Conservation (phyloP, 306 rosid species). For the Prunus mume region DNA sequence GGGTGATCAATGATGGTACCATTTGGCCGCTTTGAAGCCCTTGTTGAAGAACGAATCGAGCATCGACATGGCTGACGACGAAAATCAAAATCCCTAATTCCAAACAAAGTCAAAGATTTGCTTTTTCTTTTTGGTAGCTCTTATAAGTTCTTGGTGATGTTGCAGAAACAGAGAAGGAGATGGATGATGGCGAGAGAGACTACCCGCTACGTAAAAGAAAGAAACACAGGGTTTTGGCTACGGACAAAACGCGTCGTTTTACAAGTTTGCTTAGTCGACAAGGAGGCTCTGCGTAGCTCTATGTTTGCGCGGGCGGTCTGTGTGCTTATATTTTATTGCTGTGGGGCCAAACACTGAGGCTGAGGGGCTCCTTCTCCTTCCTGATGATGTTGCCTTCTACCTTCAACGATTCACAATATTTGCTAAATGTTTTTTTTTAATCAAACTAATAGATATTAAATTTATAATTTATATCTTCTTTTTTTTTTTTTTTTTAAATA, state of each 20-base stretch:
- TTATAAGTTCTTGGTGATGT: not conserved
- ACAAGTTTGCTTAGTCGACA: slow-evolving; percentile 14
- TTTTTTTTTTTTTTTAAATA: too few species aligned
- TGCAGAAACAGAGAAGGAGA: not conserved
- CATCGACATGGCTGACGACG: slow-evolving; percentile 55
- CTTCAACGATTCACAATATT: too few species aligned
- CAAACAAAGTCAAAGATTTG: not conserved
- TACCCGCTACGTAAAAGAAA: not conserved
- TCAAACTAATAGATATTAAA: too few species aligned
- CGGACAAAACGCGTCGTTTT: slow-evolving; percentile 11
- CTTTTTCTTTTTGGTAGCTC: not conserved
- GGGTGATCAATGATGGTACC: slow-evolving; percentile 37
- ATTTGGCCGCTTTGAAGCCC: slow-evolving; percentile 86
- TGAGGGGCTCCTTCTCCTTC: too few species aligned
- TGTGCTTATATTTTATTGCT: not conserved
- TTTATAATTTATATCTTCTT: too few species aligned
- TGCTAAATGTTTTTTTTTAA: too few species aligned
- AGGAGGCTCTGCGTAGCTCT: slow-evolving; percentile 2
- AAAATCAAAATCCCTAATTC: slow-evolving; percentile 1
- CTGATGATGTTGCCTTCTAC: too few species aligned
- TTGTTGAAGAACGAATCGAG: slow-evolving; percentile 85
- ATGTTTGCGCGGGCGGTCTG: not conserved
- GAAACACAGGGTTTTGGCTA: not conserved
- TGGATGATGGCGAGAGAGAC: not conserved
- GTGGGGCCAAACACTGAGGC: not conserved